Conservation (phyloP, 306 rosid species). For the Urtica urens region DNA sequence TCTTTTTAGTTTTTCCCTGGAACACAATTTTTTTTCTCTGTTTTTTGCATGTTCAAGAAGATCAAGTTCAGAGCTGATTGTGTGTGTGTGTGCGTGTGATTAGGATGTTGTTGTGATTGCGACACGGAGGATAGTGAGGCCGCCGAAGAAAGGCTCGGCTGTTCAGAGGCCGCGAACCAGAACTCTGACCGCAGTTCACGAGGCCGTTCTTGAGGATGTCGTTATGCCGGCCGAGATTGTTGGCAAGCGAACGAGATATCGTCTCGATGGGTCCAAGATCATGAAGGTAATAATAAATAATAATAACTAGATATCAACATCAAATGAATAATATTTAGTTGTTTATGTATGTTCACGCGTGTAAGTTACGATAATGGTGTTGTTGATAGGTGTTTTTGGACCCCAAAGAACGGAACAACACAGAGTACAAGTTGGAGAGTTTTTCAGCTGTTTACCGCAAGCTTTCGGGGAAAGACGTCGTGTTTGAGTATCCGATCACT, state of each 20-base stretch:
- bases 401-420: constrained; percentile 75
- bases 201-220: constrained; percentile 76
- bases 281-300: constrained; percentile 87
- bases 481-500: constrained; percentile 59
- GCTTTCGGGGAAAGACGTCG: constrained; percentile 79
- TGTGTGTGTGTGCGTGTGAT: neutral
- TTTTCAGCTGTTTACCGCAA: constrained; percentile 76
- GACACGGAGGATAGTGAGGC: constrained; percentile 67
- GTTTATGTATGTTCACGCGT: neutral
- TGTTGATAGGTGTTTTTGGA: constrained; percentile 59
- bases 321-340: neutral
- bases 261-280: constrained; percentile 70
- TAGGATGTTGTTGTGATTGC: constrained; percentile 76
- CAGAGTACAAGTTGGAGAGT: constrained; percentile 74
- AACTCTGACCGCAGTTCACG: constrained; percentile 81
- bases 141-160: constrained; percentile 88
- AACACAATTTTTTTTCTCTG: neutral
- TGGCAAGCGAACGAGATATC: constrained; percentile 69
- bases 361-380: no score
- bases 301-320: no score
- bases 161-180: constrained; percentile 76
- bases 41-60: neutral
- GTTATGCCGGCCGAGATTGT: constrained; percentile 88
- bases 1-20: neutral
- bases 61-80: neutral